Evolutionary conservation across 1,139 yeast genomes (phyloP).

Genomic region (Pichia sp.): DNA sequence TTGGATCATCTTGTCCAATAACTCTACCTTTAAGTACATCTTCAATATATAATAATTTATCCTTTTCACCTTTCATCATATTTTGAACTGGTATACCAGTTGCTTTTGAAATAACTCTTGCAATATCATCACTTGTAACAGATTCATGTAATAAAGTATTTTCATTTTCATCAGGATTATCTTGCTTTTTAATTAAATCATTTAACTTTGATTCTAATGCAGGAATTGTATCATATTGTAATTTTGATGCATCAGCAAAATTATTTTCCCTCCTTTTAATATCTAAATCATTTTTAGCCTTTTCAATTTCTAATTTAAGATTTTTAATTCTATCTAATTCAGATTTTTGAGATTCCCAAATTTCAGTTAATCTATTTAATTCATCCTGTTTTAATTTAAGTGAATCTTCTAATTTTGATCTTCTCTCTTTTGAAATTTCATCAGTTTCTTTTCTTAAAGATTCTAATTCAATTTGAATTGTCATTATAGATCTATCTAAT

Average conservation of each 20-base stretch:
- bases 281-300: constrained; percentile 77
- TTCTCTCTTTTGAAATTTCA: constrained; percentile 71
- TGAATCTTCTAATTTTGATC: constrained; percentile 56
- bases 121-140: constrained; percentile 90
- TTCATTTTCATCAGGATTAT: constrained; percentile 27
- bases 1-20: constrained; percentile 94
- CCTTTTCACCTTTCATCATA: constrained; percentile 90
- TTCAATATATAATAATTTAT: constrained; percentile 85
- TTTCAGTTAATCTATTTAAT: constrained; percentile 58
- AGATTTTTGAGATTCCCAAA: constrained; percentile 80
- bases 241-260: constrained; percentile 81
- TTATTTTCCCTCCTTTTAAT: constrained; percentile 78
- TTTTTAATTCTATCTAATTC: constrained; percentile 70
- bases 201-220: constrained; percentile 61
- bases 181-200: constrained; percentile 37
- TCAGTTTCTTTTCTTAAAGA: constrained; percentile 91
- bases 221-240: constrained; percentile 85
- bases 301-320: constrained; percentile 78
- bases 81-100: constrained; percentile 95
- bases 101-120: constrained; percentile 84
- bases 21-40: constrained; percentile 67
- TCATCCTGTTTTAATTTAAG: constrained; percentile 59
- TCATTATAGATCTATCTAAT: constrained; percentile 85
- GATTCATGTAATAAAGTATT: constrained; percentile 75
- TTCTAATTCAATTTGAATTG: constrained; percentile 90